Evolutionary conservation across 2,329 filamentous ascomycete species (phyloP).

Genomic region (Penicillium sp.): DNA sequence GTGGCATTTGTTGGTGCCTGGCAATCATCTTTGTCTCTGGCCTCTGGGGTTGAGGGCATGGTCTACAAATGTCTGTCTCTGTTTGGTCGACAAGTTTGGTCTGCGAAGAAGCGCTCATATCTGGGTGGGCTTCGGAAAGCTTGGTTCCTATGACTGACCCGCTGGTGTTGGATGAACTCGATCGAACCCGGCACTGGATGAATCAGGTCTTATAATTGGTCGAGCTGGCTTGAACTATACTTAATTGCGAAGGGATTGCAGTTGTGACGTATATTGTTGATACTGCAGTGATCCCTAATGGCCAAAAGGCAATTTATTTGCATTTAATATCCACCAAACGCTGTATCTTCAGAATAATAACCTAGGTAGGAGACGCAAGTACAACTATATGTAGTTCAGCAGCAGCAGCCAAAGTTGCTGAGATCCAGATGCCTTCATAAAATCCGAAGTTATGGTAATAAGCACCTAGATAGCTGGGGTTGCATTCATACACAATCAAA

Average conservation of each 20-base stretch:
- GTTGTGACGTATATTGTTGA: not conserved
- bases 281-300: not conserved
- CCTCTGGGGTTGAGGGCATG: constrained; percentile 1
- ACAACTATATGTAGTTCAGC: not conserved
- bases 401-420: not conserved
- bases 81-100: constrained; percentile 9
- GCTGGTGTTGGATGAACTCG: not conserved
- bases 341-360: not conserved
- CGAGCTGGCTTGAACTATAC: not conserved
- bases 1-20: constrained; percentile 5
- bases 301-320: not conserved
- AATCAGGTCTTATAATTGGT: not conserved
- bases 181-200: not conserved
- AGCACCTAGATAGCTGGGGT: not conserved
- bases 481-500: not conserved
- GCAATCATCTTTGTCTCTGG: constrained; percentile 3
- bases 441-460: not conserved
- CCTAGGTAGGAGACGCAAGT: not conserved
- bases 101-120: constrained; percentile 8
- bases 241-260: not conserved
- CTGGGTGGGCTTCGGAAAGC: not conserved
- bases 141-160: not conserved
- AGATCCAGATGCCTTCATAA: no score
- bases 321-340: not conserved
- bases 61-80: constrained; percentile 10